Percentiles rank a stretch among this genome's conserved stretches.
Evolutionary conservation across 202 grass and related monocot genomes (phyloP).

Genomic region (Saccharum hybrid): DNA sequence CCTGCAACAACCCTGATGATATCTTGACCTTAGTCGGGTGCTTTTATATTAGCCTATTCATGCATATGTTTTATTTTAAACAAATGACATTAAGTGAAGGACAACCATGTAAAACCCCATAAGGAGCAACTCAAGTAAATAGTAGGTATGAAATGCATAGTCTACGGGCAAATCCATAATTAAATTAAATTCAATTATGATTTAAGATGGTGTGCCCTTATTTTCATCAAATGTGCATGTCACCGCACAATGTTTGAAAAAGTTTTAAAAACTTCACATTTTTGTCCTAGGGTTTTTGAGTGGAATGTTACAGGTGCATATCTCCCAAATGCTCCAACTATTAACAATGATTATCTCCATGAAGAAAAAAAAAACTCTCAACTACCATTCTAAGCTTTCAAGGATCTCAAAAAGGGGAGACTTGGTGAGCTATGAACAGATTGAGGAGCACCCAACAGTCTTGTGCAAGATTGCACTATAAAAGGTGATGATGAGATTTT

Average conservation of each 20-base stretch:
- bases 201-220: not conserved
- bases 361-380: not conserved
- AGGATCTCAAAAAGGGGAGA: too few relatives aligned
- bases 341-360: not conserved
- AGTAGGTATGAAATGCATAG: not conserved
- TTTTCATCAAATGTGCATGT: not conserved
- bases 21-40: not conserved
- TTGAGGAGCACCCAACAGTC: not conserved
- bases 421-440: not conserved
- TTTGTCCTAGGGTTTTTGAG: not conserved
- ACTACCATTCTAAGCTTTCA: not conserved
- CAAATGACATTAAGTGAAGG: not conserved
- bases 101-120: not conserved
- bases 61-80: not conserved
- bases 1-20: not conserved
- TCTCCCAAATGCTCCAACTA: not conserved
- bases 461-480: not conserved
- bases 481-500: not conserved
- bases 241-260: not conserved
- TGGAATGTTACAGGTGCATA: not conserved
- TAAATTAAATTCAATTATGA: too few relatives aligned
- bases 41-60: not conserved
- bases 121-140: not conserved
- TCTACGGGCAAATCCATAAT: too few relatives aligned
- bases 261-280: not conserved